A percentile compares a stretch with the other conserved stretches of the same genome.
phyloP scores from a whole-genome alignment of 1,284 basidiomycete species.

The Puccinia novopanici region DNA sequence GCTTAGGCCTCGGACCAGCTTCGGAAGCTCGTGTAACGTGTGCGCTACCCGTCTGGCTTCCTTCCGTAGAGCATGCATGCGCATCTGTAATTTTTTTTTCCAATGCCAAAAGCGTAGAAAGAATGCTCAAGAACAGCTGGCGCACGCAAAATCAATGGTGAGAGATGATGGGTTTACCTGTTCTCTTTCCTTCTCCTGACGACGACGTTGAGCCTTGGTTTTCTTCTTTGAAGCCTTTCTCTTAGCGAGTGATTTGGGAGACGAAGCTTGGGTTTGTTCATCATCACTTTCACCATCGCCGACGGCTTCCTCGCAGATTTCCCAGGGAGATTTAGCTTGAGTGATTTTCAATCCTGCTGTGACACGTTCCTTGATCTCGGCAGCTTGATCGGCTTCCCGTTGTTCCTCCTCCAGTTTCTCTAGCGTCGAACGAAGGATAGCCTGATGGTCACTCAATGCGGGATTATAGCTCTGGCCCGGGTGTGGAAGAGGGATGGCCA shows the following conservation, averaged over 20 bases:
- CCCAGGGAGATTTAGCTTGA: slow-evolving; percentile 19
- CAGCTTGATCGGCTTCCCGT: not conserved
- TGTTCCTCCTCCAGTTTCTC: slow-evolving; percentile 37
- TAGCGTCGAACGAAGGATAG: slow-evolving; percentile 17
- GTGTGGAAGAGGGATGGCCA: slow-evolving; percentile 36
- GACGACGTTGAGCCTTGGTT: slow-evolving; percentile 39
- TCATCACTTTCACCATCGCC: slow-evolving; percentile 37
- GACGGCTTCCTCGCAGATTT: slow-evolving; percentile 42
- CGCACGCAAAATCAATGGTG: not conserved
- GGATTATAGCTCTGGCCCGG: slow-evolving; percentile 48
- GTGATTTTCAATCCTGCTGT: slow-evolving; percentile 1
- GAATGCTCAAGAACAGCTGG: not conserved
- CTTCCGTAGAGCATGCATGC: slow-evolving; percentile 16
- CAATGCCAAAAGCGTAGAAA: too few species aligned
- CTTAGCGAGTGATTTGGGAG: slow-evolving; percentile 18
- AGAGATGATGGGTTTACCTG: slow-evolving; percentile 9
- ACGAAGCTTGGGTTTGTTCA: not conserved
- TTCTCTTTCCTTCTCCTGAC: slow-evolving; percentile 24
- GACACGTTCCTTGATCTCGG: slow-evolving; percentile 30
- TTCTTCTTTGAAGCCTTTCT: slow-evolving; percentile 30
- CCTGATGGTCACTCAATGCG: slow-evolving; percentile 37
- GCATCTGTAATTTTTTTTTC: slow-evolving; percentile 9
- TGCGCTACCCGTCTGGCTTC: slow-evolving; percentile 29
- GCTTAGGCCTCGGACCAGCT: slow-evolving; percentile 10
- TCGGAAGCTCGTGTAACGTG: slow-evolving; percentile 41